A percentile compares a stretch with the other conserved stretches of the same genome.
Conservation (phyloP, 371 early-diverging fungal species). For the Rhizopus sp. region DNA sequence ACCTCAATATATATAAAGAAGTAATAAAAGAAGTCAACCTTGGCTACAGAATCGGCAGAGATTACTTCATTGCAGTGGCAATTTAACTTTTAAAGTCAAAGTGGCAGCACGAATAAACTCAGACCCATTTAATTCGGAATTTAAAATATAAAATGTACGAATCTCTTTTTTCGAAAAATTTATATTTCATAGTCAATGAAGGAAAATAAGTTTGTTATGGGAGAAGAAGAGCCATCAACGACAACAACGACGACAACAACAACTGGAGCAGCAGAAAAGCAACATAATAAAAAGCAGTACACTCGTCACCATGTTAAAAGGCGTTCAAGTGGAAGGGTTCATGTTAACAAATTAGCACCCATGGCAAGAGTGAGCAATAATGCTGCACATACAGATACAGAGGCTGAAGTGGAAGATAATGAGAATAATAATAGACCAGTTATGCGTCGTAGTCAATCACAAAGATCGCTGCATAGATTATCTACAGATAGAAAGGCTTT, state of each 20-base stretch:
- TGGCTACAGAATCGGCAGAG: no score
- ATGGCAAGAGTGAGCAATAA: constrained; percentile 41
- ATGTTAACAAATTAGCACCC: constrained; percentile 50
- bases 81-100: no score
- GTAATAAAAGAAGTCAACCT: no score
- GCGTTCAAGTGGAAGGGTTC: constrained; percentile 48
- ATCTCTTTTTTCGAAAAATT: no score
- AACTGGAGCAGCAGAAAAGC: constrained; percentile 22
- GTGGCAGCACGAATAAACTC: no score
- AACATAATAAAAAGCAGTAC: constrained; percentile 36
- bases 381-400: constrained; percentile 35
- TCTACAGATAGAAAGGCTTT: constrained; percentile 30
- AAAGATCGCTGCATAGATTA: constrained; percentile 29
- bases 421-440: constrained; percentile 16
- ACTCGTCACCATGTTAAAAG: constrained; percentile 51
- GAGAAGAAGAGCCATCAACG: constrained; percentile 19
- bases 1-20: no score
- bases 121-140: no score
- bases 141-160: no score
- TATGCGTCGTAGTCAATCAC: constrained; percentile 48
- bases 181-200: constrained; percentile 9
- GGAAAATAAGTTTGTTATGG: constrained; percentile 24
- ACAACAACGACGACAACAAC: background rate
- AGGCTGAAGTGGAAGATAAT: constrained; percentile 3
- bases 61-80: no score